These are phyloP conservation scores for Quercus mongolica DNA, from an alignment of 306 rosid genomes.

Conservation along the genomic window DNA sequence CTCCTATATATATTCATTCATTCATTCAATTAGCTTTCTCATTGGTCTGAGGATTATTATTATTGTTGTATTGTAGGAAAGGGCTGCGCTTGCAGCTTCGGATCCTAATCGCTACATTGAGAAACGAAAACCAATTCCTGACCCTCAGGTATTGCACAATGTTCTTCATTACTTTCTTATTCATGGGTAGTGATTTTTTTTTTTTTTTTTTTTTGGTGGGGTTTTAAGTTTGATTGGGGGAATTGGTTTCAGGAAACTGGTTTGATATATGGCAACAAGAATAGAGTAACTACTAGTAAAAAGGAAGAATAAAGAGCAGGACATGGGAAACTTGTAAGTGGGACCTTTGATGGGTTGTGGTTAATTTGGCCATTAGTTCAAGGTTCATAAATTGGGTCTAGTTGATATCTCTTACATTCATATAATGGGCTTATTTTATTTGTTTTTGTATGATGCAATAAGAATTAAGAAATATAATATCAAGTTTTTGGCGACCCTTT, in stretches of 20 bases:
- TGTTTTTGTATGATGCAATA: neutral
- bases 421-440: neutral
- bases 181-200: neutral
- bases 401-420: neutral
- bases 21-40: neutral
- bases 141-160: constrained; percentile 59
- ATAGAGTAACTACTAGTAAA: constrained; percentile 21
- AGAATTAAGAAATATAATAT: neutral
- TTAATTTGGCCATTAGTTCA: neutral
- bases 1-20: no score
- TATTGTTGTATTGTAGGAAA: constrained; percentile 36
- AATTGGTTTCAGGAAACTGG: constrained; percentile 52
- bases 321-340: constrained; percentile 17
- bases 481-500: neutral
- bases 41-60: neutral
- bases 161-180: neutral
- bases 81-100: constrained; percentile 62
- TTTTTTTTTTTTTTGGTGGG: neutral
- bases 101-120: constrained; percentile 69
- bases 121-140: constrained; percentile 81
- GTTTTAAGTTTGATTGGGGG: neutral
- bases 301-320: constrained; percentile 25
- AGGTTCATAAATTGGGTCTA: neutral
- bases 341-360: neutral
- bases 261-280: constrained; percentile 73